These are phyloP conservation scores for Hypoxylon sp. DNA, from an alignment of 2,329 filamentous ascomycete species.

Conservation along the genomic window DNA sequence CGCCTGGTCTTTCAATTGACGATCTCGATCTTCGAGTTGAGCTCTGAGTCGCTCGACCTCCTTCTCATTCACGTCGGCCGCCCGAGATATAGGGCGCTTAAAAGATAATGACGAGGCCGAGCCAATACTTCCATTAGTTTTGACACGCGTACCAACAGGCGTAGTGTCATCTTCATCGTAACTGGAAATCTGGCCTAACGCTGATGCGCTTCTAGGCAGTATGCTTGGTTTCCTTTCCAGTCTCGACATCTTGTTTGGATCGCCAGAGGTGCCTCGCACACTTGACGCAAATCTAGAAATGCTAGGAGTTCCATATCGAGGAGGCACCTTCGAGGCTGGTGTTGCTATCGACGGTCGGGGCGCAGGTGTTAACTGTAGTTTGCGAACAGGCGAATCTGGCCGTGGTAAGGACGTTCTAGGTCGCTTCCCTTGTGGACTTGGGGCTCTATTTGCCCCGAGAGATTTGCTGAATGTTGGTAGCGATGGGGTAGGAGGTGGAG, in stretches of 20 bases:
- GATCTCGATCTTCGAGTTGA: constrained; percentile 86
- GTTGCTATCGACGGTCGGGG: constrained; percentile 70
- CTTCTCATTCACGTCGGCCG: constrained; percentile 68
- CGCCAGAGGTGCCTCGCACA: constrained; percentile 71
- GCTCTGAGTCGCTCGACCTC: constrained; percentile 79
- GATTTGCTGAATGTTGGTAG: constrained; percentile 90
- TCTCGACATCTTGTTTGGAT: constrained; percentile 69
- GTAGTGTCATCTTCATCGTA: constrained; percentile 71
- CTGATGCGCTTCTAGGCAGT: constrained; percentile 71
- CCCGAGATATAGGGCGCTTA: constrained; percentile 67
- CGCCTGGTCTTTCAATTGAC: constrained; percentile 89
- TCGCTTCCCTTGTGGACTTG: constrained; percentile 79
- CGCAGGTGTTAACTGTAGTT: constrained; percentile 72
- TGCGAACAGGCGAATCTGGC: constrained; percentile 86
- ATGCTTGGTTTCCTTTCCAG: constrained; percentile 65
- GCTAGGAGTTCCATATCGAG: constrained; percentile 73
- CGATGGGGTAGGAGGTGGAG: constrained; percentile 74
- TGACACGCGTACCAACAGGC: constrained; percentile 65
- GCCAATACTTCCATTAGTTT: constrained; percentile 67
- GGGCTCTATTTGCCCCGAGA: constrained; percentile 78
- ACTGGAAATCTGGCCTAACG: constrained; percentile 63
- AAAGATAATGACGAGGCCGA: constrained; percentile 68
- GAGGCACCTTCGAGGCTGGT: constrained; percentile 63
- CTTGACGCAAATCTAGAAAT: constrained; percentile 74
- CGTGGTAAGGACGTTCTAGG: constrained; percentile 83